phyloP scores from a whole-genome alignment of 2,329 filamentous ascomycete species.

The Microdochium trichocladiopsis region DNA sequence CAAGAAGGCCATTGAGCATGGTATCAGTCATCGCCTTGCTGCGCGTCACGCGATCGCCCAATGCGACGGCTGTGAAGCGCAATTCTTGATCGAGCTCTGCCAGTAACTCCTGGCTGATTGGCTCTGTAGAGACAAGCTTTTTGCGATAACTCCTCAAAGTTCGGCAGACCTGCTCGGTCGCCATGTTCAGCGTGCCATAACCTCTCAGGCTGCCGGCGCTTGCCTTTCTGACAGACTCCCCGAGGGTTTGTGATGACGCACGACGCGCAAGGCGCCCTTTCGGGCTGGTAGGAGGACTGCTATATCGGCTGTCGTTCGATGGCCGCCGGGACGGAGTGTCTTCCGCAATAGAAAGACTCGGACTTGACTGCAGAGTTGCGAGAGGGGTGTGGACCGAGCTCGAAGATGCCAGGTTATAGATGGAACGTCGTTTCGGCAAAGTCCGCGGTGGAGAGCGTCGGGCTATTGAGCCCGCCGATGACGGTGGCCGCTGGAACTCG shows the following conservation, averaged over 20 bases:
- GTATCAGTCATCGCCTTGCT: conserved; percentile 49
- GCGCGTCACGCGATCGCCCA: conserved; percentile 49
- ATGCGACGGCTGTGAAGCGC: conserved; percentile 52
- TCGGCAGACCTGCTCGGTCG: conserved; percentile 58
- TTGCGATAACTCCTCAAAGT: conserved; percentile 56
- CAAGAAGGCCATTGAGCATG: conserved; percentile 56
- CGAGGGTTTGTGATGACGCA: background rate
- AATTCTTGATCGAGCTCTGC: conserved; percentile 59
- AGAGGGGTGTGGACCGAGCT: conserved; percentile 27
- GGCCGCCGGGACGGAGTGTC: conserved; percentile 40
- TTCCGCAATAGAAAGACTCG: conserved; percentile 27
- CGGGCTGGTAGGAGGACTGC: conserved; percentile 38
- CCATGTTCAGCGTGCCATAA: conserved; percentile 51
- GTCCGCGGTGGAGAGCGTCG: conserved; percentile 49
- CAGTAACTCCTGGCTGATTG: conserved; percentile 50
- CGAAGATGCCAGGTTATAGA: conserved; percentile 33
- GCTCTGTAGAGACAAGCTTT: conserved; percentile 50
- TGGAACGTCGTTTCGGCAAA: conserved; percentile 47
- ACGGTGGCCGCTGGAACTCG: conserved; percentile 58
- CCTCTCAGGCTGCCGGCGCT: conserved; percentile 39
- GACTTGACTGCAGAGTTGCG: conserved; percentile 33
- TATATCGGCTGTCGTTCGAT: conserved; percentile 34
- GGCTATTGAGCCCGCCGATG: conserved; percentile 27
- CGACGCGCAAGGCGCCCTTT: conserved; percentile 17
- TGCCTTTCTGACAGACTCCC: conserved; percentile 34